phyloP scores from a whole-genome alignment of 1,284 basidiomycete species.

The Volvariella volvacea region DNA sequence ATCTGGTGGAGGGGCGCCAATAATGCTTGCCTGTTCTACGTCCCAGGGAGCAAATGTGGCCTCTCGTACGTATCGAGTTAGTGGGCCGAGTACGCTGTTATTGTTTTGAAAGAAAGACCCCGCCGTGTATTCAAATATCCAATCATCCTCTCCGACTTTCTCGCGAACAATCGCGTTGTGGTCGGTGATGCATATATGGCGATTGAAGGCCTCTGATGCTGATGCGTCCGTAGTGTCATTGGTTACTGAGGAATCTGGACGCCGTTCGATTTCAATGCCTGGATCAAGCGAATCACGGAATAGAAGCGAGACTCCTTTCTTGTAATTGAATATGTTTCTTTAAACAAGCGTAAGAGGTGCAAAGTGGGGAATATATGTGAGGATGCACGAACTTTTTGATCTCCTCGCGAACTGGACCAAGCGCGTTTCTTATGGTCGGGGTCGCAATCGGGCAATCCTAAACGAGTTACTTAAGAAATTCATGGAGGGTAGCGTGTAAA shows the following conservation, averaged over 20 bases:
- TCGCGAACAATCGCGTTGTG: conserved; percentile 82
- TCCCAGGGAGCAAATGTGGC: conserved; percentile 51
- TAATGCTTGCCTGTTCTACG: too few species aligned
- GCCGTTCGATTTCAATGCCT: neutral
- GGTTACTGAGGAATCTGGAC: neutral
- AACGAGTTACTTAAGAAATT: conserved; percentile 2
- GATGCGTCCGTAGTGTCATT: neutral
- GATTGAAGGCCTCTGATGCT: conserved; percentile 30
- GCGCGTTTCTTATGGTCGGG: conserved; percentile 67
- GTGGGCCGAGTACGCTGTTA: conserved; percentile 81
- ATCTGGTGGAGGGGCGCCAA: conserved; percentile 9
- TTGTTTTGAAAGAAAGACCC: conserved; percentile 98
- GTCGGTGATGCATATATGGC: conserved; percentile 78
- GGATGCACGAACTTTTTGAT: conserved; percentile 38
- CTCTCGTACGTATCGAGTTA: conserved; percentile 78
- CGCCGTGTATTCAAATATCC: conserved; percentile 84
- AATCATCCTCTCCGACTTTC: conserved; percentile 61
- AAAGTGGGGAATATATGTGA: conserved; percentile 6
- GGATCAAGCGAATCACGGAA: conserved; percentile 80
- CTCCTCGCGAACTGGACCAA: conserved; percentile 56
- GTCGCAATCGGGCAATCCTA: conserved; percentile 95
- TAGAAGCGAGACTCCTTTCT: conserved; percentile 86
- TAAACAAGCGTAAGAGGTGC: too few species aligned
- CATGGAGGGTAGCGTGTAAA: conserved; percentile 4
- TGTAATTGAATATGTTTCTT: conserved; percentile 78